Evolutionary conservation across 148 eudicot species (phyloP).

Genomic region (Vaccinium vitisidaea): DNA sequence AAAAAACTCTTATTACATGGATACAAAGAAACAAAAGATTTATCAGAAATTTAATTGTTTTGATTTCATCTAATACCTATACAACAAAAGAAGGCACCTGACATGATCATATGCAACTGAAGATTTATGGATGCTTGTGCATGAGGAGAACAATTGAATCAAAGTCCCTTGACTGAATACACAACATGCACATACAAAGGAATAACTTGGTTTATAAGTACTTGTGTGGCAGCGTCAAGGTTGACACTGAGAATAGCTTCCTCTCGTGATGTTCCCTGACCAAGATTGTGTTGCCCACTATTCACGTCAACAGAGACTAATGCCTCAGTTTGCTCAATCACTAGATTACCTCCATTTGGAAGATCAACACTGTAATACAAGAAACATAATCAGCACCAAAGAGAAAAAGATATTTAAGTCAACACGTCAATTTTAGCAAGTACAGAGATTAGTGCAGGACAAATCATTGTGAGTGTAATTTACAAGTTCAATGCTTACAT

Average conservation of each 20-base stretch:
- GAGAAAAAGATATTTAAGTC: background rate
- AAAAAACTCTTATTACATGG: background rate
- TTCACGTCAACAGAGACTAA: slow-evolving; percentile 92
- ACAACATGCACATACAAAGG: background rate
- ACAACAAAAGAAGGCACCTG: background rate
- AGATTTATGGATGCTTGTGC: background rate
- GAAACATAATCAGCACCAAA: slow-evolving; percentile 27
- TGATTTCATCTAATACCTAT: background rate
- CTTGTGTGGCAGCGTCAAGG: slow-evolving; percentile 95
- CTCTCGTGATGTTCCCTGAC: slow-evolving; percentile 87
- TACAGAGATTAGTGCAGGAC: background rate
- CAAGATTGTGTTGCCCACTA: slow-evolving; percentile 88
- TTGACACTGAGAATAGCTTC: slow-evolving; percentile 90
- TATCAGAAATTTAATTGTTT: background rate
- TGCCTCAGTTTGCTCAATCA: slow-evolving; percentile 97
- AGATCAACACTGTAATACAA: slow-evolving; percentile 62
- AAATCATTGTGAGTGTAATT: slow-evolving; percentile 4
- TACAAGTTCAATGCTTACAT: background rate
- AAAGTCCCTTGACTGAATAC: background rate
- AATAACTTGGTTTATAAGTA: slow-evolving; percentile 26
- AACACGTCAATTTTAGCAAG: background rate
- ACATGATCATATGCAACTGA: background rate
- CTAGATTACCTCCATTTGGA: slow-evolving; percentile 84
- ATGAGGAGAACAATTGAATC: background rate
- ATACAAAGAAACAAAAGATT: background rate